Evolutionary conservation across 306 rosid species (phyloP).

Genomic region (Acmispon strigosus): DNA sequence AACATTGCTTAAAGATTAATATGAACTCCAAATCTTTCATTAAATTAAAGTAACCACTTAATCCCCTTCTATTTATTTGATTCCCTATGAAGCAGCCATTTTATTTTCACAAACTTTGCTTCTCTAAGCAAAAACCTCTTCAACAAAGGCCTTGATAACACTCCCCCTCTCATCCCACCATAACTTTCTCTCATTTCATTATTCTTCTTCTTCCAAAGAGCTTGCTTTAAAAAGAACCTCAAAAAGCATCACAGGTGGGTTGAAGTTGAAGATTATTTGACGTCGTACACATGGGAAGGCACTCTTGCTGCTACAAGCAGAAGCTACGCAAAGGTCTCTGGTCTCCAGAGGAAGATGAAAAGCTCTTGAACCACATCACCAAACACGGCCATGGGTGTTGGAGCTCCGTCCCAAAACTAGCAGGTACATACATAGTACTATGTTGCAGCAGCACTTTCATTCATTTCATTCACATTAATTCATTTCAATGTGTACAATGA

Average conservation of each 20-base stretch:
- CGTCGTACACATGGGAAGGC: conserved; percentile 79
- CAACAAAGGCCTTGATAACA: too few relatives aligned
- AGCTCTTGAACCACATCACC: conserved; percentile 75
- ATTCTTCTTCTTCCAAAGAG: not conserved
- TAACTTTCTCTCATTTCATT: conserved; percentile 29
- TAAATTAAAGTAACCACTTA: too few relatives aligned
- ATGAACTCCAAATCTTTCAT: too few relatives aligned
- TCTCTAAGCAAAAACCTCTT: conserved; percentile 8
- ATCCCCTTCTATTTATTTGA: conserved; percentile 51
- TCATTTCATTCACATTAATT: not conserved
- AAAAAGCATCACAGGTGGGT: conserved; percentile 24
- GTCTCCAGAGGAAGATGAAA: conserved; percentile 99
- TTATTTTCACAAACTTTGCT: conserved; percentile 48
- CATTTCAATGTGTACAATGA: not conserved
- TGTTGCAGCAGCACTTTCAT: not conserved
- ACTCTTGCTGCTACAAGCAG: conserved; percentile 97
- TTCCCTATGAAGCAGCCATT: conserved; percentile 60
- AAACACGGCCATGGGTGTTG: conserved; percentile 96
- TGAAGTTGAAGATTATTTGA: not conserved
- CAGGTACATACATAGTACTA: conserved; percentile 32
- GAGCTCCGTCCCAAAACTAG: conserved; percentile 95
- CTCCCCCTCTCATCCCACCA: too few relatives aligned
- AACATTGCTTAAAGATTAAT: too few relatives aligned
- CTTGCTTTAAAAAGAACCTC: not conserved
- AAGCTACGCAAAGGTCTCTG: conserved; percentile 91